Base-by-base conservation (phyloP, 2,329 filamentous ascomycete genomes). In the Clarireedia monteithiana region DNA sequence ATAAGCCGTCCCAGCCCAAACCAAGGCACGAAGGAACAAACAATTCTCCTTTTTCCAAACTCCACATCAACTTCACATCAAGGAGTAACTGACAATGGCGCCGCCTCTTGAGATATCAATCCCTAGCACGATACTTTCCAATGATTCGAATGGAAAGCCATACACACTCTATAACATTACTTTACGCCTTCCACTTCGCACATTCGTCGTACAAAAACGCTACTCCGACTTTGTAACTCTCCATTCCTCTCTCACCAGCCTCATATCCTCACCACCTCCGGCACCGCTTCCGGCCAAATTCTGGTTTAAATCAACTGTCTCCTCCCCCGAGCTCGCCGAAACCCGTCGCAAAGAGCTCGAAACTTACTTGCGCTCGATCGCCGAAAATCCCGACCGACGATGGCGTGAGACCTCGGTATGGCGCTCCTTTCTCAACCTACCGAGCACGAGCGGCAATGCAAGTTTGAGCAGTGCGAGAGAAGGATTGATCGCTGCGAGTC, bases 81-180 rank as follows among this genome's bases (percentile, higher is more conserved):
- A 17, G 38, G 30, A 53, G 34, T 17, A 42, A 34, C n/a, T 14
- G 48, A 60, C 26, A 59, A 86, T 86, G 83, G 80, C 81, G 60
- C 82, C 83, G 52, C 81, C 83, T 40, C 77, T 80, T 67, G 83
- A 86, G 68, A 84, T 87, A 67, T 81, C 80, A 58, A 86, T 86
- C 62, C 83, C 83, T 10, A 81, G 81, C n/a, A 85, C 83, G 49
- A 83, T 80, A 60, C 71, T 81, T 57, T 76, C 78, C 52, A 70
- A 70, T 3, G 58, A 74, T 53, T 73, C 77, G 57, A 75, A 76
- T 60, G 75, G 77, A 60, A 77, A 78, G 61, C 76, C 79, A 60
- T 90, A 83, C 70, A 91, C 88, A 0, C 79, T 86, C 61, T 92
- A 91, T 75, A 88, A 89, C 70, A 85, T 91, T 70, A 84, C 83